A percentile compares a stretch with the other conserved stretches of the same genome.
Evolutionary conservation across 768 basidiomycete species (phyloP).

Genomic region (Rhizopogon sp.): DNA sequence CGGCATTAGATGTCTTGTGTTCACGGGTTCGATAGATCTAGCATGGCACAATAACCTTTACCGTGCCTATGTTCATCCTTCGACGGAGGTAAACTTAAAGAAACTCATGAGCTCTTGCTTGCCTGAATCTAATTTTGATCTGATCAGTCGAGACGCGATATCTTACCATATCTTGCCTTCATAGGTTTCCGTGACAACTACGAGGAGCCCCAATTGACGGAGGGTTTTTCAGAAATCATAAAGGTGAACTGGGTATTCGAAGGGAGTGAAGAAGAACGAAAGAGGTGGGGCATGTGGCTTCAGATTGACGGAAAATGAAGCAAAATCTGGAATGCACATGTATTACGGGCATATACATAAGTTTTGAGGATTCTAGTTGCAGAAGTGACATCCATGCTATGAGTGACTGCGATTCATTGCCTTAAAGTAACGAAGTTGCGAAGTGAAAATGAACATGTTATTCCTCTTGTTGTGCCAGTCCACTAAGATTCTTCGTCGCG

Average conservation of each 20-base stretch:
- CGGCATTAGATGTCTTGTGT: slow-evolving; percentile 60
- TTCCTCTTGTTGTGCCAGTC: slow-evolving; percentile 29
- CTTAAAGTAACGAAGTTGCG: not conserved
- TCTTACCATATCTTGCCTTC: slow-evolving; percentile 59
- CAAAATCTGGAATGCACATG: not conserved
- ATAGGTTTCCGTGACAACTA: slow-evolving; percentile 51
- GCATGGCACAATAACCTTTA: slow-evolving; percentile 95
- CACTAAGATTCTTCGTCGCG: slow-evolving; percentile 34
- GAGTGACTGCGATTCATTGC: not conserved
- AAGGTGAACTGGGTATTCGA: slow-evolving; percentile 78
- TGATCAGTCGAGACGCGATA: slow-evolving; percentile 40
- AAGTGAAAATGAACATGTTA: slow-evolving; percentile 1
- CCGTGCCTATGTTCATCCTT: slow-evolving; percentile 61
- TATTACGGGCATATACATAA: not conserved
- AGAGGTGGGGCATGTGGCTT: slow-evolving; percentile 81
- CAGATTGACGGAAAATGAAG: slow-evolving; percentile 67
- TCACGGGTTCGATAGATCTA: slow-evolving; percentile 71
- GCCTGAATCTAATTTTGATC: not conserved
- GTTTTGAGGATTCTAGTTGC: not conserved
- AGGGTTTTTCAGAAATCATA: slow-evolving; percentile 77
- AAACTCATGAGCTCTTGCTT: not conserved
- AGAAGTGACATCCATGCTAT: not conserved
- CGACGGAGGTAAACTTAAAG: slow-evolving; percentile 21
- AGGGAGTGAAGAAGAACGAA: slow-evolving; percentile 66
- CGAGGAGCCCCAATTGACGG: slow-evolving; percentile 59